Evolutionary conservation across 371 early-diverging fungal species (phyloP).

Genomic region (Nosema muscidifuracis): DNA sequence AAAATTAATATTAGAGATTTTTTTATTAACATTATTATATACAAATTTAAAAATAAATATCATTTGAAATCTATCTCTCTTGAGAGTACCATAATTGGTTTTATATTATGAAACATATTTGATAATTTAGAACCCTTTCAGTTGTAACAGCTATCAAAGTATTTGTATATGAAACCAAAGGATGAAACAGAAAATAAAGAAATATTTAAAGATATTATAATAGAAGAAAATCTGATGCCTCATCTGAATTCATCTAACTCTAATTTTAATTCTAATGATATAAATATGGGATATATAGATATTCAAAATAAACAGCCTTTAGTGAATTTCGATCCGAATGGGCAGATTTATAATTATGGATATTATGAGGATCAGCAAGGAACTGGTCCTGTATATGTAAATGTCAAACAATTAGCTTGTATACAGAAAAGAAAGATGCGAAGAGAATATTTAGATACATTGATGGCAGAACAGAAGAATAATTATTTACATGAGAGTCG

Average conservation of each 20-base stretch:
- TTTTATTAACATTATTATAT: too few relatives aligned
- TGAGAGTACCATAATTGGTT: too few relatives aligned
- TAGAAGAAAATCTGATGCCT: background rate
- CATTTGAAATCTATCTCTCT: too few relatives aligned
- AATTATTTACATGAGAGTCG: conserved; percentile 88
- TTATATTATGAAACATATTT: too few relatives aligned
- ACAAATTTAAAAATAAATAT: too few relatives aligned
- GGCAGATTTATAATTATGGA: background rate
- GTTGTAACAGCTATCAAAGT: too few relatives aligned
- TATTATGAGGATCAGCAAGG: conserved; percentile 48
- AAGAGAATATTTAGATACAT: conserved; percentile 61
- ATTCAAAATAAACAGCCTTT: background rate
- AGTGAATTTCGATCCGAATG: background rate
- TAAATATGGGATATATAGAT: background rate
- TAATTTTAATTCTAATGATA: background rate
- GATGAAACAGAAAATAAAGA: conserved; percentile 2
- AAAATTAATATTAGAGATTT: too few relatives aligned
- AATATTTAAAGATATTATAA: background rate
- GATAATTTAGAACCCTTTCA: too few relatives aligned
- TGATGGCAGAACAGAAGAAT: conserved; percentile 51
- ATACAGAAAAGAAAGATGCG: conserved; percentile 69
- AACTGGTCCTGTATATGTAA: conserved; percentile 77
- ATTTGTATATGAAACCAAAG: background rate
- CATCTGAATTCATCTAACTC: background rate
- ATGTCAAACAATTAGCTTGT: conserved; percentile 81